Evolutionary conservation across 2,329 filamentous ascomycete species (phyloP), one percentile per base, ranked within the genome.

Genomic region (Colletotrichum sojae): DNA sequence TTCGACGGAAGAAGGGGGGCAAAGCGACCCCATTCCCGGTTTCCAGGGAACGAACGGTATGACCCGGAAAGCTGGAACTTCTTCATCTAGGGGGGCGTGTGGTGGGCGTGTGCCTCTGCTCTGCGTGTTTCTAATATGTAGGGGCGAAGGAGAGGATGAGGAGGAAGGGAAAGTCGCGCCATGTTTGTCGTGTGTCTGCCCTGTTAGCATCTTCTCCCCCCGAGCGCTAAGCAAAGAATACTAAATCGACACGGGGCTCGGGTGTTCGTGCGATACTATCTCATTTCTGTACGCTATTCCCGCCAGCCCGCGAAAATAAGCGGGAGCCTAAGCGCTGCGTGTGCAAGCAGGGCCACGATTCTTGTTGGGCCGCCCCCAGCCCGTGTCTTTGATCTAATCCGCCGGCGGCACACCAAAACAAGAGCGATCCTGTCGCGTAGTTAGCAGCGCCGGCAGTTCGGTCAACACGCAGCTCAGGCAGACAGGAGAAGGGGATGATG

Each of bases 321-420:
- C 51, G 48, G 46, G 53, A 63, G 48, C 46, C 45, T 53, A 63
- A 48, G 66, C 54, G 53, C 62, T 31, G 8, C 12, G 22, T 27
- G 15, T 31, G 22, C 46, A 57, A 58, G 65, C 46, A 48, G 22
- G 53, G 27, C 60, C 20, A 39, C 45, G 16, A 27, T 46, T 39
- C 31, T 25, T 65, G 60, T 15, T 68, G 16, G 36, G 39, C 48
- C 45, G 52, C 54, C 61, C 18, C 53, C 46, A 46, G 25, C 48
- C 20, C 61, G 43, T 69, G 67, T 69, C 67, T 67, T 67, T 51
- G 53, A 62, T 69, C 63, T 49, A 18, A 18, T 64, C 18, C 60
- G 54, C n/a, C 43, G 22, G 63, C 46, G 20, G 31, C 66, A 54
- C 54, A 40, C 65, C 66, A 56, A 25, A 64, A 40, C 40, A 52